phyloP scores from a whole-genome alignment of 2,329 filamentous ascomycete species.

The Colletotrichum simmondsii region DNA sequence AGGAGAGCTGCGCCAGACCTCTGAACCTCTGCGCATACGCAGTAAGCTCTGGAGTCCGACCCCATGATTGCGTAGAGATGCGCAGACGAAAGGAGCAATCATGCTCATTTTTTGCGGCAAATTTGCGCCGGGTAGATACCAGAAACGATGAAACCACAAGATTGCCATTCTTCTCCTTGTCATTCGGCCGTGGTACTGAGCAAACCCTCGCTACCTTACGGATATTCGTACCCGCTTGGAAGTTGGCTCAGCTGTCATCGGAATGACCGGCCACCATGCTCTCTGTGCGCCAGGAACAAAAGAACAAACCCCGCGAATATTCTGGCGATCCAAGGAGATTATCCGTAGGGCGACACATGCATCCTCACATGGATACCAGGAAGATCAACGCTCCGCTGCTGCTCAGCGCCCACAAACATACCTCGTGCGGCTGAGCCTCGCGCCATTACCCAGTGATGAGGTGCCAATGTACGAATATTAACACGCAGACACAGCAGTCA shows the following conservation, averaged over 20 bases:
- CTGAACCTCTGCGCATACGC: too few species aligned
- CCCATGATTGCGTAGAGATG: neutral
- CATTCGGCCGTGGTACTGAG: neutral
- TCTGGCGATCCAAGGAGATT: conserved; percentile 10
- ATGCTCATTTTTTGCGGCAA: neutral
- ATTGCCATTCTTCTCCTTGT: neutral
- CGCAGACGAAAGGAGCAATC: neutral
- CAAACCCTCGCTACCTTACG: neutral
- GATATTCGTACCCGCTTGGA: neutral
- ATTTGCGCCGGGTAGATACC: neutral
- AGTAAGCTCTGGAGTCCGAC: too few species aligned
- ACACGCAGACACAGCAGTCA: conserved; percentile 7
- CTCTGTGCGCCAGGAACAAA: neutral
- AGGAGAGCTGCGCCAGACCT: neutral
- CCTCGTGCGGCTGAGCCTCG: neutral
- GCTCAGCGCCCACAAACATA: neutral
- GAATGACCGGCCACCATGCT: neutral
- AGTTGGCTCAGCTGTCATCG: neutral
- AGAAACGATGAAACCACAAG: neutral
- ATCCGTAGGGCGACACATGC: neutral
- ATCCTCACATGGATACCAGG: conserved; percentile 8
- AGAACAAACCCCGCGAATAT: conserved; percentile 2
- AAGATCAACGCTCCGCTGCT: neutral
- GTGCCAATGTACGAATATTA: neutral
- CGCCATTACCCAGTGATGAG: neutral